phyloP scores from a whole-genome alignment of 768 basidiomycete genomes.

The Gloeopeniophorella convolvens region DNA sequence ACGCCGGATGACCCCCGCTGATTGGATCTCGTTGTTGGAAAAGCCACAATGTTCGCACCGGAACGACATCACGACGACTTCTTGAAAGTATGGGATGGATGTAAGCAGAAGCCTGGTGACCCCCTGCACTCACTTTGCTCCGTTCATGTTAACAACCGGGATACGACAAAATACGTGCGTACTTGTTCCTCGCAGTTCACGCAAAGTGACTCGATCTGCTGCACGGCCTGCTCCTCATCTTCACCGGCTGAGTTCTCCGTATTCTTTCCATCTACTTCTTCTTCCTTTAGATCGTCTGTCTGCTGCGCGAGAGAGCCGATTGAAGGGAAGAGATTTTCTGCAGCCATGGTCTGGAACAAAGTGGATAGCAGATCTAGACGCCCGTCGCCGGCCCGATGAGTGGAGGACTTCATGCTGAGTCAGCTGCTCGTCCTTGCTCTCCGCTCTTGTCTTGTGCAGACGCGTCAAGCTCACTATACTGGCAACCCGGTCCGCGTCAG shows the following conservation, averaged over 20 bases:
- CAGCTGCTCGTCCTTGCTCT: neutral
- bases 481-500: too few species aligned
- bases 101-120: constrained; percentile 84
- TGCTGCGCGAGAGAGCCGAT: constrained; percentile 50
- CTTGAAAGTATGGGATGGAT: constrained; percentile 89
- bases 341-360: constrained; percentile 11
- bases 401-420: too few species aligned
- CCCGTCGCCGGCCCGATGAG: too few species aligned
- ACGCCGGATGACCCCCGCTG: constrained; percentile 84
- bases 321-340: constrained; percentile 44
- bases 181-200: constrained; percentile 93
- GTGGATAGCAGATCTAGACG: too few species aligned
- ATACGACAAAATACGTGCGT: constrained; percentile 22
- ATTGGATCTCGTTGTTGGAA: constrained; percentile 90
- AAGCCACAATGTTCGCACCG: constrained; percentile 89
- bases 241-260: constrained; percentile 24
- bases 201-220: constrained; percentile 87
- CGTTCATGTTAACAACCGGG: neutral
- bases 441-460: too few species aligned
- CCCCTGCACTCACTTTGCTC: constrained; percentile 48
- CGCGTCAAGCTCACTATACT: too few species aligned
- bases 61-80: constrained; percentile 96
- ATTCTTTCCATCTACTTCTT: too few species aligned
- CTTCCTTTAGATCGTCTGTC: constrained; percentile 35
- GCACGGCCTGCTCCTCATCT: constrained; percentile 59